These are phyloP conservation scores for Serendipita vermifera DNA, from an alignment of 768 basidiomycete genomes.

Conservation along the genomic window DNA sequence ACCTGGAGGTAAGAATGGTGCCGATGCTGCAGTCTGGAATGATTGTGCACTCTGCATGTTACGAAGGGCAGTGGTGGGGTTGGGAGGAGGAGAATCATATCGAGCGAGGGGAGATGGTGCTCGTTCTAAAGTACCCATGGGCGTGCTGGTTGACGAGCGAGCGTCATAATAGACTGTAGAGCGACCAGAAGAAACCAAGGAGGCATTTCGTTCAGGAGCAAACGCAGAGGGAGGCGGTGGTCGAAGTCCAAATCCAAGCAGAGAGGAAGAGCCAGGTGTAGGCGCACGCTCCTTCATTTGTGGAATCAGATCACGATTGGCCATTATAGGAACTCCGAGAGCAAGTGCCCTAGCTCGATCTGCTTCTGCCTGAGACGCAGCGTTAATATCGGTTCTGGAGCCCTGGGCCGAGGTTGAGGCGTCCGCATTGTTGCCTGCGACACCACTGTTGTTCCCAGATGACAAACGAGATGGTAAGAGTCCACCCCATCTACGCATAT, in stretches of 20 bases:
- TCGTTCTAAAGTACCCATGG: neutral
- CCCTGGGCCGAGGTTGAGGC: neutral
- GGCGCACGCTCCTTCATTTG: constrained; percentile 2
- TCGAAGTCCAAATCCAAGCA: neutral
- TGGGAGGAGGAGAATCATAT: neutral
- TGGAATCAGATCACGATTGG: neutral
- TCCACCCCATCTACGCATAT: constrained; percentile 6
- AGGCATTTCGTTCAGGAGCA: neutral
- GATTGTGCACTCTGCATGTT: neutral
- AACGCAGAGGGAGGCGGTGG: constrained; percentile 4
- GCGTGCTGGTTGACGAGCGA: neutral
- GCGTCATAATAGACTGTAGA: constrained; percentile 6
- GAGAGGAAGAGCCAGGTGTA: neutral
- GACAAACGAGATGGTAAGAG: neutral
- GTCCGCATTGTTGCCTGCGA: neutral
- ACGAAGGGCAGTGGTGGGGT: neutral
- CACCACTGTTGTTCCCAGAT: neutral
- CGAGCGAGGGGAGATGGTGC: neutral
- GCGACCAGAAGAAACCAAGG: neutral
- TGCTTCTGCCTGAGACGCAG: neutral
- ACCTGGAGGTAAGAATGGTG: neutral
- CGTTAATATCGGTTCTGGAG: neutral
- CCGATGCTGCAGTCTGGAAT: neutral
- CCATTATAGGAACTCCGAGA: neutral
- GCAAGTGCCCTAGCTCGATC: neutral